phyloP scores from a whole-genome alignment of 2,329 filamentous ascomycete species.

The Emydomyces testavorans region DNA sequence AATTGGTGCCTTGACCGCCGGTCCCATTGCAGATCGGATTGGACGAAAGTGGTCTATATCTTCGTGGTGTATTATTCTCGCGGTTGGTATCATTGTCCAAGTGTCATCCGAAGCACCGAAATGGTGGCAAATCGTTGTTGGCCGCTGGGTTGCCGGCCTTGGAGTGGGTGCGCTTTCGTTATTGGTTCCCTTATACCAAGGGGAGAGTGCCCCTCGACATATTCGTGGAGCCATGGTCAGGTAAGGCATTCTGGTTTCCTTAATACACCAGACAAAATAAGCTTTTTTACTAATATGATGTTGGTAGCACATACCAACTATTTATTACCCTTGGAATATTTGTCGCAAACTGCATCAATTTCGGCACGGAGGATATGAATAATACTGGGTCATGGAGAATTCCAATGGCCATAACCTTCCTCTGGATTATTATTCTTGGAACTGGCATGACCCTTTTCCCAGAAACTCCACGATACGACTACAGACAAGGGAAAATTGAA shows the following conservation, averaged over 20 bases:
- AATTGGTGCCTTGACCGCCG: constrained; percentile 31
- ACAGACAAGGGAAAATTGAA: constrained; percentile 43
- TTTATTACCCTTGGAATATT: constrained; percentile 42
- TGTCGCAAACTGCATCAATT: constrained; percentile 40
- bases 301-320: constrained; percentile 36
- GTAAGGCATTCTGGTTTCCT: constrained; percentile 17
- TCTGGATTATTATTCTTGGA: constrained; percentile 46
- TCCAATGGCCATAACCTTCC: constrained; percentile 47
- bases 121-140: constrained; percentile 38
- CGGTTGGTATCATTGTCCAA: constrained; percentile 38
- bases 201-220: constrained; percentile 37
- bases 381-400: constrained; percentile 40
- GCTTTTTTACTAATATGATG: background rate
- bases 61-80: constrained; percentile 36
- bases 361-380: constrained; percentile 32
- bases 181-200: constrained; percentile 40
- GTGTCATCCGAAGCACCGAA: constrained; percentile 30
- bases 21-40: constrained; percentile 36
- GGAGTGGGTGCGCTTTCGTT: constrained; percentile 39
- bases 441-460: constrained; percentile 46
- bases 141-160: constrained; percentile 38
- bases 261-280: too few species aligned
- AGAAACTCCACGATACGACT: constrained; percentile 49
- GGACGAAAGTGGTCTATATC: constrained; percentile 38
- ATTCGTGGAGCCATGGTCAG: constrained; percentile 39